Evolutionary conservation across 495 filamentous ascomycete genomes (phyloP), one percentile per base, ranked within the genome.

Genomic region (Entonaema liquescens): DNA sequence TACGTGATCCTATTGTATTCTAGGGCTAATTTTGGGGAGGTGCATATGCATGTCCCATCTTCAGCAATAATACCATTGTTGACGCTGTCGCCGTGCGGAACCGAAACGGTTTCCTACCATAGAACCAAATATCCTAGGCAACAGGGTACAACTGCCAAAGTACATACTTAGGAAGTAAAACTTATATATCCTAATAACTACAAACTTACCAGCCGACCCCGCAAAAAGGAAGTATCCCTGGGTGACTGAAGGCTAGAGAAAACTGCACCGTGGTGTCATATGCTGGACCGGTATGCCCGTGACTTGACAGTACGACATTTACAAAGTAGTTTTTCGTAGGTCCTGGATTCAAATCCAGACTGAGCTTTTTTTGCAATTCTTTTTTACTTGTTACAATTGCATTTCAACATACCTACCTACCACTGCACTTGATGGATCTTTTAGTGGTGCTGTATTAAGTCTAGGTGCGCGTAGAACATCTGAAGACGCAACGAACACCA

Each of bases 201-300:
- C n/a, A 15, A 29, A 33, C 28, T n/a, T 9, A 17, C 9, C 26
- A 55, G 52, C 52, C 52, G 52, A 55, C 28, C 29, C 52, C 29
- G 29, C n/a, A 55, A 55, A 55, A 55, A 55, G 52, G 52, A 55
- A 29, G 52, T 55, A 55, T 55, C 52, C 52, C 52, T 55, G 52
- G 52, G 52, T 55, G 52, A 55, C 52, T 21, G 7, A 28, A 55
- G 29, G 29, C 52, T 21, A 36, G 53, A 56, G 53, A 56, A 56
- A 56, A 56, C 3, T 29, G 17, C 29, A 56, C 53, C 28, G 17
- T 28, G 25, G 28, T 28, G 13, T 35, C 29, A 36, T 56, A 33
- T 19, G 52, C 26, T 35, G 52, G 52, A 55, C 29, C 52, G 52
- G 52, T 55, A 31, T 29, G 52, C 12, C 52, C 52, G 52, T 55